Evolutionary conservation across 441 rosid genomes (phyloP), one percentile per base, ranked within the genome.

Genomic region (Melianthus villosus): DNA sequence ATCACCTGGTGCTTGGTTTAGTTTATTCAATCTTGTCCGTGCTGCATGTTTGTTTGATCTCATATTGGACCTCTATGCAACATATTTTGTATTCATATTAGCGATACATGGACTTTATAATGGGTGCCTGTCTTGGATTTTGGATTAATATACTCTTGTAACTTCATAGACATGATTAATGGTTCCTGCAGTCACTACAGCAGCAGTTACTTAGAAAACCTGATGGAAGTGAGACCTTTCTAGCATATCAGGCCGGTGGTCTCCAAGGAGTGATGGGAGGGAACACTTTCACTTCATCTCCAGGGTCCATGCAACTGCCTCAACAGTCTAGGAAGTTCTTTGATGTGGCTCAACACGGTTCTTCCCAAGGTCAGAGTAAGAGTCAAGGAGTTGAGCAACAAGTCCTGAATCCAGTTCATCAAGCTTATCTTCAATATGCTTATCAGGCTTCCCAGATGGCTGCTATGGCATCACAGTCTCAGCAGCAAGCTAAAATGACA

Each of bases 381-480:
- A 62, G 54, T 63, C 82, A 65, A 49, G 71, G 75, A 55, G 64
- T 48, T 37, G 97, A 82, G 39, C 93, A 78, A 52, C 95, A 80
- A 63, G 60, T 46, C 44, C 52, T 79, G 38, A 92, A 65, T 59
- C 94, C 91, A 6, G 64, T 63, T 49, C 94, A 82, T 42, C 97
- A 82, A 63, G 97, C 94, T 0, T 81, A 81, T 72, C 55, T 76
- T 18, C 99, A 86, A 59, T 76, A 50, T 62, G 92, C 89, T 63
- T 53, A 63, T 20, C 93, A 77, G 47, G 77, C 65, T 31, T 46
- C 82, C 12, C 96, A 83, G 63, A 79, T 77, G 63, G 64, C 87
- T 22, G 54, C 72, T 44, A 44, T 68, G 51, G 60, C 54, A 16
- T 50, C 54, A 59, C 78, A 63, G 44, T 42, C 73, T 4, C 72